Conservation (phyloP, 345 rosid species). For the Carallia brachiata region DNA sequence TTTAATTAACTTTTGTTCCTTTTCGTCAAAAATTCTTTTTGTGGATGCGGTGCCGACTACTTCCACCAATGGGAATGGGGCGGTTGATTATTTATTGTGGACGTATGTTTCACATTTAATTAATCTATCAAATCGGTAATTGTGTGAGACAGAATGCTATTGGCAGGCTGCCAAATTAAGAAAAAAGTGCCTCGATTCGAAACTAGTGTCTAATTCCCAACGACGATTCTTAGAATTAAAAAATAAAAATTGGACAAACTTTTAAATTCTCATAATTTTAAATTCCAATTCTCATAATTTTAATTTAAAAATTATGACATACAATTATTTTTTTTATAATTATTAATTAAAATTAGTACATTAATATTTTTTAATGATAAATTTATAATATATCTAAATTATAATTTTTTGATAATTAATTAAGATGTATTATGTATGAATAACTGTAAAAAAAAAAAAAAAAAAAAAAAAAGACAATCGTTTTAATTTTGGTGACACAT, state of each 20-base stretch:
- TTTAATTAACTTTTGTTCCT: constrained; percentile 6
- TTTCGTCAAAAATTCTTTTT: constrained; percentile 1
- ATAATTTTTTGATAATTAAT: no score
- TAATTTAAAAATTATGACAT: no score
- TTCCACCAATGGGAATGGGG: constrained; percentile 20
- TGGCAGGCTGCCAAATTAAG: not conserved
- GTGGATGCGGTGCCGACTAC: constrained; percentile 21
- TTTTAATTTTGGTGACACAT: constrained; percentile 14
- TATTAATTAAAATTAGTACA: no score
- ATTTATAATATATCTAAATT: no score
- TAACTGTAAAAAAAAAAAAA: not conserved
- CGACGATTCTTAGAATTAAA: constrained; percentile 6
- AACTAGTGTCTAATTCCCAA: not conserved
- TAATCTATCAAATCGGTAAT: not conserved
- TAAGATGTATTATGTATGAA: no score
- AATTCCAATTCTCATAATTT: no score
- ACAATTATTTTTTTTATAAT: no score
- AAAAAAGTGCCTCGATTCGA: not conserved
- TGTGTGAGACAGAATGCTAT: constrained; percentile 8
- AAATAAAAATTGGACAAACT: no score
- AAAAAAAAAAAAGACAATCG: no score
- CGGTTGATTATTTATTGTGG: constrained; percentile 10
- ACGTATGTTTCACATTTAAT: not conserved
- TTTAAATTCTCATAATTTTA: no score
- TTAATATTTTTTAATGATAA: no score